These are phyloP conservation scores for Mortierella claussenii DNA, from an alignment of 192 early-diverging fungal genomes.

Conservation along the genomic window DNA sequence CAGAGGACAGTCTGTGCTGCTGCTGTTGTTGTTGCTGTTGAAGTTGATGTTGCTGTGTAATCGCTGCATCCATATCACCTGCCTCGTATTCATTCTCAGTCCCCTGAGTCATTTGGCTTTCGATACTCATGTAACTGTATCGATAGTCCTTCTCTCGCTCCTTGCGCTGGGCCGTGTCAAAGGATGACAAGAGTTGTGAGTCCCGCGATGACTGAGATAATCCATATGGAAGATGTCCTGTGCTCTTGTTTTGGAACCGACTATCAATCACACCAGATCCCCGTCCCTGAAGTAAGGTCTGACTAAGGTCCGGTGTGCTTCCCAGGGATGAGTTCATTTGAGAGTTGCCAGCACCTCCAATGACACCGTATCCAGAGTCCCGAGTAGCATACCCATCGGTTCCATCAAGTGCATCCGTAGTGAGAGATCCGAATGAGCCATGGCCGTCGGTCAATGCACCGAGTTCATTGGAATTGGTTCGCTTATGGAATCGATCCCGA, in stretches of 20 bases:
- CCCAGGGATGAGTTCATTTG: background rate
- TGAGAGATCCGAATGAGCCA: slow-evolving; percentile 15
- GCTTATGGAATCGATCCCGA: slow-evolving; percentile 39
- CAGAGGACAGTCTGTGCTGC: slow-evolving; percentile 37
- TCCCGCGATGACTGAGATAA: background rate
- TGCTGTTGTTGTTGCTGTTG: slow-evolving; percentile 35
- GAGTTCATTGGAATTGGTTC: slow-evolving; percentile 39
- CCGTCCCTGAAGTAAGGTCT: background rate
- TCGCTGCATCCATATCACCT: slow-evolving; percentile 3
- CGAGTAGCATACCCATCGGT: slow-evolving; percentile 4
- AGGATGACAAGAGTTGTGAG: slow-evolving; percentile 8
- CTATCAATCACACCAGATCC: slow-evolving; percentile 17
- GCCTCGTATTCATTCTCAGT: slow-evolving; percentile 28
- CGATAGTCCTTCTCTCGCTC: slow-evolving; percentile 30
- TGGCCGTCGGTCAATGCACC: slow-evolving; percentile 6
- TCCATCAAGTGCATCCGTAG: slow-evolving; percentile 1
- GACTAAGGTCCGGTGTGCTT: slow-evolving; percentile 10
- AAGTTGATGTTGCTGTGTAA: slow-evolving; percentile 13
- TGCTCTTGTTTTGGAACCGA: slow-evolving; percentile 47
- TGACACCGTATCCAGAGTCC: slow-evolving; percentile 40
- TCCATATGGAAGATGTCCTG: slow-evolving; percentile 41
- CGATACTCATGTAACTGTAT: slow-evolving; percentile 40
- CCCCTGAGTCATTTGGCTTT: slow-evolving; percentile 42
- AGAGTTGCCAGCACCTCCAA: slow-evolving; percentile 1
- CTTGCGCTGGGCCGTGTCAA: slow-evolving; percentile 21